Conservation (phyloP, 768 basidiomycete species). For the Trametes cubensis region DNA sequence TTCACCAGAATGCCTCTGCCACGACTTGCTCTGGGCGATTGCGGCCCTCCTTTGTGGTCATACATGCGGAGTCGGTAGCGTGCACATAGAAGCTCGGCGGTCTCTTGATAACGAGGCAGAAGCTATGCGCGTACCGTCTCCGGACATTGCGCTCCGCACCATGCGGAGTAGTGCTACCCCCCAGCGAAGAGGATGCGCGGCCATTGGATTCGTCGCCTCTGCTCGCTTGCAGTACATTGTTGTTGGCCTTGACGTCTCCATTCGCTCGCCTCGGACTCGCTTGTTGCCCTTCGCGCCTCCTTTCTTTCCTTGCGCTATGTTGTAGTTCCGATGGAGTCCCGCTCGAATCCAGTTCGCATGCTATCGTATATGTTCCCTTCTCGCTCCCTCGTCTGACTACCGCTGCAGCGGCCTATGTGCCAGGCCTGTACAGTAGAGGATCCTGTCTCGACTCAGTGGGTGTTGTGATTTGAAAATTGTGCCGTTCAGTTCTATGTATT, state of each 20-base stretch:
- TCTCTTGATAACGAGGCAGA: too few species aligned
- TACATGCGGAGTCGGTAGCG: too few species aligned
- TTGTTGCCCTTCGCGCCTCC: not conserved
- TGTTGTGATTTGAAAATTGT: not conserved
- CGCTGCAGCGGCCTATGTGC: not conserved
- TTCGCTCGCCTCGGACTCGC: not conserved
- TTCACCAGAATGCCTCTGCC: not conserved
- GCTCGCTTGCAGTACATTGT: too few species aligned
- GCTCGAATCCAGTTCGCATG: conserved; percentile 6
- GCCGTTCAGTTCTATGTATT: not conserved
- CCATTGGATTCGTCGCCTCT: too few species aligned
- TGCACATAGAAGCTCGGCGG: too few species aligned
- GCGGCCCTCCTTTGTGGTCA: too few species aligned
- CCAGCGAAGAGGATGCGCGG: too few species aligned
- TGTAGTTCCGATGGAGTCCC: not conserved
- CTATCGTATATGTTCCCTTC: conserved; percentile 6
- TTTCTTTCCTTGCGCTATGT: not conserved
- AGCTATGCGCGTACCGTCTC: too few species aligned
- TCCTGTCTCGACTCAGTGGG: not conserved
- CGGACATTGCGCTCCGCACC: too few species aligned
- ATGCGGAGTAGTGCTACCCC: too few species aligned
- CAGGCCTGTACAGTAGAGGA: not conserved
- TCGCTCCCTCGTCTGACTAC: not conserved
- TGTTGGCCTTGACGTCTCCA: too few species aligned
- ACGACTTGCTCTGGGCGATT: not conserved